A percentile compares a stretch with the other conserved stretches of the same genome.
These are phyloP conservation scores for Solanum medicagineum DNA, from an alignment of 257 asterid genomes.

Conservation along the genomic window DNA sequence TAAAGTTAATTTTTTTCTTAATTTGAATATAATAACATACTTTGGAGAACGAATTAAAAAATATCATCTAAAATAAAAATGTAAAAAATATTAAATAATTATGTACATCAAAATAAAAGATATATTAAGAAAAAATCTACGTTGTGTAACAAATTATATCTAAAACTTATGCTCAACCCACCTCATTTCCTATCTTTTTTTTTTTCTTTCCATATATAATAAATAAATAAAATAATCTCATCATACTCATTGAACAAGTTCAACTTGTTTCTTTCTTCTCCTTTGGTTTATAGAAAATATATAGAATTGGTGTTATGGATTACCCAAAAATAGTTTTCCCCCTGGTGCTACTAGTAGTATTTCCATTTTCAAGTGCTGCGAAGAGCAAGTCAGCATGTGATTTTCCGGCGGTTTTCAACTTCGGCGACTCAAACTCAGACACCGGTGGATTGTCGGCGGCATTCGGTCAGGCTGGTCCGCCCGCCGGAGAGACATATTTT, in stretches of 20 bases:
- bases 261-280: background rate
- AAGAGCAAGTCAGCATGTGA: constrained; percentile 18
- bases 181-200: no score
- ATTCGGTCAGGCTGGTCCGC: constrained; percentile 77
- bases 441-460: constrained; percentile 95
- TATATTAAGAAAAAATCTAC: no score
- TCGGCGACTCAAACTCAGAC: constrained; percentile 94
- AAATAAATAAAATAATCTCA: background rate
- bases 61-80: no score
- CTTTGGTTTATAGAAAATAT: background rate
- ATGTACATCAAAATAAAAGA: no score
- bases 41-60: no score
- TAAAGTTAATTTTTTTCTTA: no score
- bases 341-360: background rate
- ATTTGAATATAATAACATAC: no score
- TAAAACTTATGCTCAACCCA: no score
- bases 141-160: no score
- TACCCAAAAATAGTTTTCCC: background rate
- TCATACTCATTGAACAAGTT: background rate
- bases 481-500: constrained; percentile 74
- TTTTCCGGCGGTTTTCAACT: constrained; percentile 81
- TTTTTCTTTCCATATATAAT: background rate
- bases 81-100: no score
- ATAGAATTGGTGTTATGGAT: background rate
- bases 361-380: background rate